Evolutionary conservation across 345 rosid species (phyloP).

Genomic region (Dipteronia sinensis): DNA sequence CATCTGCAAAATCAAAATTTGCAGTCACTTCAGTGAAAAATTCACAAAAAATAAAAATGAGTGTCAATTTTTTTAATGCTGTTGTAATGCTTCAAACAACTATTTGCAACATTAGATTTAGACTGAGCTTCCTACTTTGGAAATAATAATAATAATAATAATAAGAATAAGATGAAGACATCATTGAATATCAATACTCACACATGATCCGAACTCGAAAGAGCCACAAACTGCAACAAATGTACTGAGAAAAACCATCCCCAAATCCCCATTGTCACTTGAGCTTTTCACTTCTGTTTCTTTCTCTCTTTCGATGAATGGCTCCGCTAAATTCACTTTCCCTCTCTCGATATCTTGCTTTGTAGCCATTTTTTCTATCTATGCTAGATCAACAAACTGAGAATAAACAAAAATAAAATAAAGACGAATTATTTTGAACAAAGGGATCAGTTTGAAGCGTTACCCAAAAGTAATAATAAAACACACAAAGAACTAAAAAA

Average conservation of each 20-base stretch:
- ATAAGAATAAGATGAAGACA: neutral
- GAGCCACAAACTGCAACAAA: slow-evolving; percentile 59
- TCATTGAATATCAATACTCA: slow-evolving; percentile 18
- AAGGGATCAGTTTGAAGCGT: neutral
- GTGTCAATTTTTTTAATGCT: neutral
- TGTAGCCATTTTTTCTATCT: neutral
- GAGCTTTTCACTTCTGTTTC: slow-evolving; percentile 20
- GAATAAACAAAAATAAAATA: neutral
- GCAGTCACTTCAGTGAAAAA: neutral
- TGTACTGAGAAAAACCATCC: slow-evolving; percentile 56
- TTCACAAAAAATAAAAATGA: neutral
- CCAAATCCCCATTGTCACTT: slow-evolving; percentile 9
- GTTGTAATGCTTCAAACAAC: too few relatives aligned
- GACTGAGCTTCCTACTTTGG: too few relatives aligned
- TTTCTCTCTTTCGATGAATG: slow-evolving; percentile 34
- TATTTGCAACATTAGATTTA: too few relatives aligned
- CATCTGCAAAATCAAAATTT: slow-evolving; percentile 30
- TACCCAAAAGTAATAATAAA: neutral
- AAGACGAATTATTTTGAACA: neutral
- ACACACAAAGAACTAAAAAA: neutral
- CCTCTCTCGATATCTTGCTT: slow-evolving; percentile 7
- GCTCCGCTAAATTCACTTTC: slow-evolving; percentile 23
- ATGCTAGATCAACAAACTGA: neutral
- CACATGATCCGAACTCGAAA: slow-evolving; percentile 52
- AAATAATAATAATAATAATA: too few relatives aligned